phyloP scores from a whole-genome alignment of 495 filamentous ascomycete genomes.

The Rhizodiscina lignyota region DNA sequence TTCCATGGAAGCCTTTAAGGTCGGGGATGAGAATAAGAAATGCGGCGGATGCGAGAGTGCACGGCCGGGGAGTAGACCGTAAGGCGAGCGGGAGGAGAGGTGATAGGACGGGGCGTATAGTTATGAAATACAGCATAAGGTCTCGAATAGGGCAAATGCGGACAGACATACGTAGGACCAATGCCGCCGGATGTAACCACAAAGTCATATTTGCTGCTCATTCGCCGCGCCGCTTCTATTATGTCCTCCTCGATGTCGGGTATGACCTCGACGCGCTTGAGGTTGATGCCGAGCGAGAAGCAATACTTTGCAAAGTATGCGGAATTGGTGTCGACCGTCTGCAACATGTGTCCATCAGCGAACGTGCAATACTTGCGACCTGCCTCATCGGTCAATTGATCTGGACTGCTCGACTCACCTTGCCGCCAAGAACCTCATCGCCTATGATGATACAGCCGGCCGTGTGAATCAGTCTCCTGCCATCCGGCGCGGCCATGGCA shows the following conservation, averaged over 20 bases:
- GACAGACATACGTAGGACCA: constrained; percentile 63
- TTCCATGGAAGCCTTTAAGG: too few relatives aligned
- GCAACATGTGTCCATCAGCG: constrained; percentile 2
- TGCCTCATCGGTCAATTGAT: constrained; percentile 10
- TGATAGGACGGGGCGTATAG: background rate
- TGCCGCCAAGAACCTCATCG: constrained; percentile 92
- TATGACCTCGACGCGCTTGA: constrained; percentile 85
- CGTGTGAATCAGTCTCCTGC: constrained; percentile 57
- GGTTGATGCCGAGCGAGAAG: constrained; percentile 73
- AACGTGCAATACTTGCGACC: constrained; percentile 6
- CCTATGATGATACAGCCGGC: constrained; percentile 92
- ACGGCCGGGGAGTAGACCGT: too few relatives aligned
- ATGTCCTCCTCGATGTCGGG: constrained; percentile 83
- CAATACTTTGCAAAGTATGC: constrained; percentile 84
- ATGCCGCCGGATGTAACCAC: constrained; percentile 91
- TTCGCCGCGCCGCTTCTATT: constrained; percentile 65
- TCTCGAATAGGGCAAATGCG: too few relatives aligned
- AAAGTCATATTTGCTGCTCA: constrained; percentile 81
- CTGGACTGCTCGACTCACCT: constrained; percentile 34
- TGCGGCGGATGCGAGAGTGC: too few relatives aligned
- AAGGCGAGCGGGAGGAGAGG: too few relatives aligned
- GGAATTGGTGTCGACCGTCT: constrained; percentile 88
- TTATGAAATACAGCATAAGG: constrained; percentile 5
- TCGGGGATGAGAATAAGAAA: too few relatives aligned
- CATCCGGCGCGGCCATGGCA: constrained; percentile 27